Base-by-base conservation (phyloP, 2,329 filamentous ascomycete species). In the Phialophora tarda region DNA sequence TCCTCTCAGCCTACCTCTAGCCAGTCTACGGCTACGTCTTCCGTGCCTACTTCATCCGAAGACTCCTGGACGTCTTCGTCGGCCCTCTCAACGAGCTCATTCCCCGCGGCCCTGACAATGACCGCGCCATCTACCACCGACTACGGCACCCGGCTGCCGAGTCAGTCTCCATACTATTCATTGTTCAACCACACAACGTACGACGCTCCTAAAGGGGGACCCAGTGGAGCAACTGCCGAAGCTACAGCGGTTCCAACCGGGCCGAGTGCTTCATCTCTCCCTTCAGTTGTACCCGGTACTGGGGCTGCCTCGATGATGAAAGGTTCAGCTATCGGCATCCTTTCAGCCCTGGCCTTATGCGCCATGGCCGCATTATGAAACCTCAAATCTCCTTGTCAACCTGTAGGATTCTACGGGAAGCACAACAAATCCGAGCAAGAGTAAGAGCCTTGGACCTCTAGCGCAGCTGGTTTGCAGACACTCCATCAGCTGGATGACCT, bases 11-110 rank as follows among this genome's bases (percentile, higher is more conserved):
- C 55, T 41, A 47, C 67, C 12, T 68, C 76, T 44, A 72, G 73
- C 53, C 76, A 67, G 72, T 72, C 21, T 62, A 65, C 64, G 71
- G 71, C 71, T 72, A 75, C 60, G 32, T 71, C 69, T 14, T 65
- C 64, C 30, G 47, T 58, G 14, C n/a, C 50, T 24, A 72, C 66
- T 47, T 68, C 73, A 10, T 72, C 65, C 56, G 65, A 70, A 17
- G 41, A 32, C 7, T 62, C 63, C 14, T 65, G 53, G 55, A 64
- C 66, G 11, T 62, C 23, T 30, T 62, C 38, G 24, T 65, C 64
- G 26, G 69, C 62, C 8, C 38, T 62, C n/a, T 65, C 61, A 48
- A 71, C 71, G 14, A 72, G 62, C 38, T 61, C 66, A 30, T 65
- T 21, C 28, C 21, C 60, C 10, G 44, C 55, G 23, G 51, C 59